Evolutionary conservation across 805 yeast species (phyloP).

Genomic region (Schwanniomyces vanrijiae): DNA sequence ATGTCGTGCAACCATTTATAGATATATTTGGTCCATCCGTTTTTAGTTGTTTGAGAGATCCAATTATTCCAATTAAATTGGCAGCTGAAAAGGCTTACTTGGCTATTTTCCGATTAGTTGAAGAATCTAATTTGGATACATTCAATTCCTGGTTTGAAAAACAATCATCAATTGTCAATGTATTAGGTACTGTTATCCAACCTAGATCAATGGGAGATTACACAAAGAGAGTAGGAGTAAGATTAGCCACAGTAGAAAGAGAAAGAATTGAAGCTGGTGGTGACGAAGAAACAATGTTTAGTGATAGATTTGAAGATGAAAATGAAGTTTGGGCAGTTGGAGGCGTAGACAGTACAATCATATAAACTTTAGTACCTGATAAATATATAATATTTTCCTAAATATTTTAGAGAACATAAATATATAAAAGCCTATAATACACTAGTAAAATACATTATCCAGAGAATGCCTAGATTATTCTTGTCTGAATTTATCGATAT

Average conservation of each 20-base stretch:
- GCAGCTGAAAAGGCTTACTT: slow-evolving; percentile 92
- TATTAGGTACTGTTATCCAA: slow-evolving; percentile 49
- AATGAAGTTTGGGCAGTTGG: slow-evolving; percentile 88
- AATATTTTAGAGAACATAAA: neutral
- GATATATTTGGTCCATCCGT: slow-evolving; percentile 67
- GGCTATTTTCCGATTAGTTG: slow-evolving; percentile 68
- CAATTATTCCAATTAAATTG: slow-evolving; percentile 85
- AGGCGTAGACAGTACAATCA: slow-evolving; percentile 47
- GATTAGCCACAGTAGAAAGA: slow-evolving; percentile 84
- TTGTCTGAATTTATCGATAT: neutral
- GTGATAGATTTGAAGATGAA: slow-evolving; percentile 86
- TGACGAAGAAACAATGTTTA: slow-evolving; percentile 78
- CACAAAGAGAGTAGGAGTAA: slow-evolving; percentile 82
- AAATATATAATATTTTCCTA: neutral
- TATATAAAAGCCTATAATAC: neutral
- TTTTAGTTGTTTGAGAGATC: slow-evolving; percentile 81
- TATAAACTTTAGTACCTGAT: neutral
- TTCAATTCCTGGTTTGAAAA: slow-evolving; percentile 68
- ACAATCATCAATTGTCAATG: slow-evolving; percentile 33
- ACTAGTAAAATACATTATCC: neutral
- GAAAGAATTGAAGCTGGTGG: slow-evolving; percentile 90
- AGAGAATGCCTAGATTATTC: neutral
- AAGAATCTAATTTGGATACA: slow-evolving; percentile 51
- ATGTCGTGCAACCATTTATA: slow-evolving; percentile 51
- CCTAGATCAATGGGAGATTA: slow-evolving; percentile 83